Evolutionary conservation across 2,329 filamentous ascomycete species (phyloP).

Genomic region (Pseudonectria buxi): DNA sequence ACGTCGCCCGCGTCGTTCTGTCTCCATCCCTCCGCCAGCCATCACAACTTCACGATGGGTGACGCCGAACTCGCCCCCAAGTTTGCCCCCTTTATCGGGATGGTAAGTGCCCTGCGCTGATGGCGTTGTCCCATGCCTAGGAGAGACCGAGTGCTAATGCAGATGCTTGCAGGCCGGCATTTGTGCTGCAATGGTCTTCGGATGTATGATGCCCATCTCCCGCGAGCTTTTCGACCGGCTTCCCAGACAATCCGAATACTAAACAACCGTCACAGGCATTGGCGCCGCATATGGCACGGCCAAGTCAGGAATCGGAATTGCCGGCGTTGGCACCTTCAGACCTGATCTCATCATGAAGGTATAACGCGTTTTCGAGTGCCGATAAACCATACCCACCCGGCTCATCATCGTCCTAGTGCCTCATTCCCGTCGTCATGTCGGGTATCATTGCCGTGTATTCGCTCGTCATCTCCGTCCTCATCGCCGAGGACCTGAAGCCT

Average conservation of each 20-base stretch:
- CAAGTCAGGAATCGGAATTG: slow-evolving; percentile 82
- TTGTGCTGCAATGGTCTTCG: slow-evolving; percentile 75
- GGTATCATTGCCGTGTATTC: slow-evolving; percentile 98
- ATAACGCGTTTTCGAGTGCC: slow-evolving; percentile 11
- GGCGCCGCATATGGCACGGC: slow-evolving; percentile 84
- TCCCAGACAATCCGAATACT: slow-evolving; percentile 16
- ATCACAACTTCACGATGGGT: slow-evolving; percentile 36
- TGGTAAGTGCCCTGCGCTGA: slow-evolving; percentile 53
- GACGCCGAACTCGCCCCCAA: slow-evolving; percentile 59
- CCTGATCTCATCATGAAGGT: slow-evolving; percentile 91
- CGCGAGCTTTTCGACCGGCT: slow-evolving; percentile 7
- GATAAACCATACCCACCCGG: neutral
- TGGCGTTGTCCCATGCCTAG: slow-evolving; percentile 4
- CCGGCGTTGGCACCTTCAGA: slow-evolving; percentile 76
- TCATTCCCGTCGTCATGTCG: slow-evolving; percentile 93
- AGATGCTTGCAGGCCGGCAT: slow-evolving; percentile 58
- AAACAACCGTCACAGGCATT: slow-evolving; percentile 37
- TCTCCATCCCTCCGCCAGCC: slow-evolving; percentile 13
- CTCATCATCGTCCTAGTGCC: slow-evolving; percentile 45
- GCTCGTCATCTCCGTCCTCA: slow-evolving; percentile 92
- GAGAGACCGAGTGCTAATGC: slow-evolving; percentile 18
- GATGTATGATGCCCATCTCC: slow-evolving; percentile 50
- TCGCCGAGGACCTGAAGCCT: slow-evolving; percentile 80
- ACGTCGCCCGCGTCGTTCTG: slow-evolving; percentile 9
- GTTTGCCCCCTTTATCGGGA: slow-evolving; percentile 83